Conservation (phyloP, 169 alveolate species). For the Plasmodium chabaudi region DNA sequence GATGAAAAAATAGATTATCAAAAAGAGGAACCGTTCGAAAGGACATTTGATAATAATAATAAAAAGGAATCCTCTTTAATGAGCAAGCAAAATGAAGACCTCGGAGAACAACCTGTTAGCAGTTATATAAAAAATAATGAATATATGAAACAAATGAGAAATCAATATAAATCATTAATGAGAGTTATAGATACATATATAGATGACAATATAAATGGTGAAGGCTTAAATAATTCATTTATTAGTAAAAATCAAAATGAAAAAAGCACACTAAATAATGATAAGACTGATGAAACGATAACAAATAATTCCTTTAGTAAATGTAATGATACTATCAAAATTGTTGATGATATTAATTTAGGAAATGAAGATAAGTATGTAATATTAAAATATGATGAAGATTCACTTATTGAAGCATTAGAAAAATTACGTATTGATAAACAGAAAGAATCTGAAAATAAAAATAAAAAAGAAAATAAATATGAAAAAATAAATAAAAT, state of each 20-base stretch:
- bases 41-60: not conserved
- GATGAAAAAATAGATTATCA: not conserved
- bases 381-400: constrained; percentile 63
- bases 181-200: constrained; percentile 42
- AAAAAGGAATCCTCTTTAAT: not conserved
- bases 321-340: constrained; percentile 11
- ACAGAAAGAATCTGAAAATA: not conserved
- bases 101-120: not conserved
- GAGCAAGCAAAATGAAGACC: not conserved
- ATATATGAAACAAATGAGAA: constrained; percentile 22
- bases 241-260: not conserved
- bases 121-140: constrained; percentile 33
- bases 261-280: not conserved
- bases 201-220: constrained; percentile 20
- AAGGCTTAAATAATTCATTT: not conserved
- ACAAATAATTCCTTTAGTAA: not conserved
- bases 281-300: not conserved
- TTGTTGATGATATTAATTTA: constrained; percentile 11
- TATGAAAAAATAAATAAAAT: constrained; percentile 6
- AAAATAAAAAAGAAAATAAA: not conserved
- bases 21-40: not conserved
- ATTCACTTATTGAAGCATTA: constrained; percentile 52
- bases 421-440: constrained; percentile 60
- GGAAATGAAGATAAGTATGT: constrained; percentile 32
- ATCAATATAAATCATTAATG: constrained; percentile 30